Evolutionary conservation across 2,329 filamentous ascomycete species (phyloP).

Genomic region (Alternaria panax): DNA sequence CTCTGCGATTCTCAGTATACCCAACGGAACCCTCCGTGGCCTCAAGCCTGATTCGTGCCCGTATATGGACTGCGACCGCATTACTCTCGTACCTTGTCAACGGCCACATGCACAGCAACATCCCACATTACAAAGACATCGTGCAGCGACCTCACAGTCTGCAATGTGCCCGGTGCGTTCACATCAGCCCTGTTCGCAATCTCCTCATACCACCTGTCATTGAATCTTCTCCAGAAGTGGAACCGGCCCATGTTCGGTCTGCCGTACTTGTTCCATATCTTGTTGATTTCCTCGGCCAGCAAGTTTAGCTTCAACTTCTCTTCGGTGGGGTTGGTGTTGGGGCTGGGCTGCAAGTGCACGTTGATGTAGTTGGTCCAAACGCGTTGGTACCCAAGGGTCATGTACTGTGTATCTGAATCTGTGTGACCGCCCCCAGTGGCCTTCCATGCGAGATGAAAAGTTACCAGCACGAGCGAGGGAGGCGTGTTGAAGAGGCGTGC

Average conservation of each 20-base stretch:
- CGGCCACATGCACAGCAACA: conserved; percentile 19
- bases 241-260: background rate
- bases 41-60: background rate
- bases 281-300: conserved; percentile 18
- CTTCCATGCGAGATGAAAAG: background rate
- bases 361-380: conserved; percentile 30
- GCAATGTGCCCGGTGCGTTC: conserved; percentile 15
- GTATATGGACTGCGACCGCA: conserved; percentile 23
- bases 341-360: conserved; percentile 31
- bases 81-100: conserved; percentile 36
- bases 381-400: conserved; percentile 2
- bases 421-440: background rate
- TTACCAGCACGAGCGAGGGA: background rate
- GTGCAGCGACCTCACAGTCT: conserved; percentile 28
- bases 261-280: conserved; percentile 29
- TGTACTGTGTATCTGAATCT: background rate
- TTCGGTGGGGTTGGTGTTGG: conserved; percentile 6
- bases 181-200: background rate
- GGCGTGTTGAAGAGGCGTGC: background rate
- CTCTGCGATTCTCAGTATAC: background rate
- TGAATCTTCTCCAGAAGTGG: background rate
- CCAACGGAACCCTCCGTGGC: background rate
- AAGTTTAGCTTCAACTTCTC: conserved; percentile 14
- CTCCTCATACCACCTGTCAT: background rate
- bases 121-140: conserved; percentile 38